Evolutionary conservation across 208 protist genomes (phyloP).

Genomic region (Phytomonas sp.): DNA sequence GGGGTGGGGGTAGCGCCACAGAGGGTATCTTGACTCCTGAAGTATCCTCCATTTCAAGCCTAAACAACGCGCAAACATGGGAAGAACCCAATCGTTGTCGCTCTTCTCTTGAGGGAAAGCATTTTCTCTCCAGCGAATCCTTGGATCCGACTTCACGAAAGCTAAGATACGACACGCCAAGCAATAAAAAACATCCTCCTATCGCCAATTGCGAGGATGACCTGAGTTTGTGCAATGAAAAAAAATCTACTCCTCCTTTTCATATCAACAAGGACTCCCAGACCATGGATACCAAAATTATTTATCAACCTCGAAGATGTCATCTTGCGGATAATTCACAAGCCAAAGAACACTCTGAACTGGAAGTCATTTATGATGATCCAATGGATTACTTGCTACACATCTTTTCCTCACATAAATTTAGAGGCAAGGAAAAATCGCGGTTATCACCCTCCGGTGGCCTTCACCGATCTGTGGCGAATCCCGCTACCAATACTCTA

Average conservation of each 20-base stretch:
- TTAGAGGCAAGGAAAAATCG: background rate
- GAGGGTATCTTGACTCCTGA: background rate
- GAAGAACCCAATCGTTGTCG: background rate
- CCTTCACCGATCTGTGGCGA: background rate
- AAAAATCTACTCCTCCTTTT: background rate
- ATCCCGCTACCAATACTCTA: background rate
- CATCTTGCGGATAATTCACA: background rate
- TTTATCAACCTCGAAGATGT: background rate
- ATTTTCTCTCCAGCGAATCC: background rate
- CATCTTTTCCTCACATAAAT: slow-evolving; percentile 17
- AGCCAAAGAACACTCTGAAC: background rate
- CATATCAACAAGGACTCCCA: background rate
- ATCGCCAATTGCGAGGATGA: background rate
- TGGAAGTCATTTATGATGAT: slow-evolving; percentile 7
- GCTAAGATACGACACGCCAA: background rate
- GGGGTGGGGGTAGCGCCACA: background rate
- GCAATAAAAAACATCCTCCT: background rate
- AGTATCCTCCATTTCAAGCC: background rate
- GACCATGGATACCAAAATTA: background rate
- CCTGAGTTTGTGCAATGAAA: background rate
- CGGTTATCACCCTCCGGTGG: background rate
- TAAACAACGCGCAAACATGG: background rate
- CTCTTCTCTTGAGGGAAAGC: background rate
- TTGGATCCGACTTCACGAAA: background rate
- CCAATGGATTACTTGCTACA: slow-evolving; percentile 25